A percentile compares a stretch with the other conserved stretches of the same genome.
These are phyloP conservation scores for Colletotrichum caudatum DNA, from an alignment of 2,329 filamentous ascomycete genomes.

Conservation along the genomic window DNA sequence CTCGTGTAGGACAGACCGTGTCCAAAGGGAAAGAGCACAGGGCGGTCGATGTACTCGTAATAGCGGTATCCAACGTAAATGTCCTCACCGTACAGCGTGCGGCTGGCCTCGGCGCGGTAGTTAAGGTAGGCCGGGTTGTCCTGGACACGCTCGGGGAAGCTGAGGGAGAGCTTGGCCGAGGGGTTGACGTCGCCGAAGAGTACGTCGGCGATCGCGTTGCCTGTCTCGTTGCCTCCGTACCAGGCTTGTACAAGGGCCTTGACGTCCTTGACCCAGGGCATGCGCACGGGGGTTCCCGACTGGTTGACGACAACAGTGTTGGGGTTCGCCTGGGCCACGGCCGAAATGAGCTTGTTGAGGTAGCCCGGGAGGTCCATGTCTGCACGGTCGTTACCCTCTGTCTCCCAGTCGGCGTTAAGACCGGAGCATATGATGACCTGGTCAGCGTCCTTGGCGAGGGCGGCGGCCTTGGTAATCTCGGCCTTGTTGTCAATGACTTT, in stretches of 20 bases:
- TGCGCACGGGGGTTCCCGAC: constrained; percentile 75
- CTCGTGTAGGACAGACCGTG: constrained; percentile 78
- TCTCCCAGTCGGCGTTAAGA: constrained; percentile 78
- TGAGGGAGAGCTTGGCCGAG: constrained; percentile 79
- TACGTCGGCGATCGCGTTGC: constrained; percentile 78
- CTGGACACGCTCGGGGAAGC: constrained; percentile 71
- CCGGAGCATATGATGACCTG: constrained; percentile 84
- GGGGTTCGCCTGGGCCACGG: constrained; percentile 72
- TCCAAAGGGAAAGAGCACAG: constrained; percentile 76
- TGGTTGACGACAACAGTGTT: constrained; percentile 77
- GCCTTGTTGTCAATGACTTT: constrained; percentile 67
- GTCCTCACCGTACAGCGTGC: constrained; percentile 77
- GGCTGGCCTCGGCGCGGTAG: constrained; percentile 72
- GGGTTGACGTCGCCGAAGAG: constrained; percentile 77
- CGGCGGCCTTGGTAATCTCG: constrained; percentile 75
- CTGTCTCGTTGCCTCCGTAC: constrained; percentile 82
- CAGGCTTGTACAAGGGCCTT: constrained; percentile 76
- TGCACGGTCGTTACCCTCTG: constrained; percentile 78
- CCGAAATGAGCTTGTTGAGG: constrained; percentile 74
- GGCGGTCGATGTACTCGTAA: constrained; percentile 72
- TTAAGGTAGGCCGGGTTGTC: constrained; percentile 80
- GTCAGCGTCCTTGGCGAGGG: constrained; percentile 76
- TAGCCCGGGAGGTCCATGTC: constrained; percentile 78
- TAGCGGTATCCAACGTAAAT: constrained; percentile 80
- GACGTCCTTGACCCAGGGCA: constrained; percentile 70